Conservation (phyloP, 1,284 basidiomycete species). For the Dichomitus squalens region DNA sequence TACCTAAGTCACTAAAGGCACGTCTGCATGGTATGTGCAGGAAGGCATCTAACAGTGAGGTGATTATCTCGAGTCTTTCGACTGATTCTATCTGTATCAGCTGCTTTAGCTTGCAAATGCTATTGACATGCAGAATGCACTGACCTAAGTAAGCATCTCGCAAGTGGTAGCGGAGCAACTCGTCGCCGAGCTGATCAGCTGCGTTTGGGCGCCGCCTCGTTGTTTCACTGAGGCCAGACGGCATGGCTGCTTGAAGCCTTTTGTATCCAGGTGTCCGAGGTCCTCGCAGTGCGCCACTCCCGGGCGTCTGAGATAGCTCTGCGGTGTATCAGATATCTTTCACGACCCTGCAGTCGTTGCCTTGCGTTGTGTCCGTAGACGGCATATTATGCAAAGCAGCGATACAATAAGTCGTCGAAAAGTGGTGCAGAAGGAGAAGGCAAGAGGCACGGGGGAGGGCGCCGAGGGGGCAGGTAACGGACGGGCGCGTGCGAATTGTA, state of each 20-base stretch:
- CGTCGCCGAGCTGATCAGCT: neutral
- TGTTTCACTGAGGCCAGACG: neutral
- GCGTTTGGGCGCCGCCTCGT: neutral
- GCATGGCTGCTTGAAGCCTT: neutral
- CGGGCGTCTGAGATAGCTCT: neutral
- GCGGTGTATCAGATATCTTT: neutral
- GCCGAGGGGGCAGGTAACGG: neutral
- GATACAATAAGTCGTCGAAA: neutral
- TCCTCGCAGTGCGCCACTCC: neutral
- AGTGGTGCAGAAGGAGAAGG: neutral
- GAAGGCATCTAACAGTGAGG: too few relatives aligned
- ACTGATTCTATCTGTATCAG: too few relatives aligned
- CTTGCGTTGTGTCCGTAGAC: neutral
- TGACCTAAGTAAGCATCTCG: too few relatives aligned
- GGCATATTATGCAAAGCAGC: neutral
- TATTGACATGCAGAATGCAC: too few relatives aligned
- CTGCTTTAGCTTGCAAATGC: too few relatives aligned
- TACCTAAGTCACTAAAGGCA: too few relatives aligned
- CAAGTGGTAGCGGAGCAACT: too few relatives aligned
- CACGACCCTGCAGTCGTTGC: neutral
- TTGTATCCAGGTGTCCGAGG: conserved; percentile 10
- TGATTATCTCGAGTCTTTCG: too few relatives aligned
- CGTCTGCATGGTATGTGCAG: too few relatives aligned
- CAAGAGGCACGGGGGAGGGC: neutral
- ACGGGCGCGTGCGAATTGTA: conserved; percentile 14